phyloP scores from a whole-genome alignment of 495 filamentous ascomycete species.

The Podospora pseudopauciseta region DNA sequence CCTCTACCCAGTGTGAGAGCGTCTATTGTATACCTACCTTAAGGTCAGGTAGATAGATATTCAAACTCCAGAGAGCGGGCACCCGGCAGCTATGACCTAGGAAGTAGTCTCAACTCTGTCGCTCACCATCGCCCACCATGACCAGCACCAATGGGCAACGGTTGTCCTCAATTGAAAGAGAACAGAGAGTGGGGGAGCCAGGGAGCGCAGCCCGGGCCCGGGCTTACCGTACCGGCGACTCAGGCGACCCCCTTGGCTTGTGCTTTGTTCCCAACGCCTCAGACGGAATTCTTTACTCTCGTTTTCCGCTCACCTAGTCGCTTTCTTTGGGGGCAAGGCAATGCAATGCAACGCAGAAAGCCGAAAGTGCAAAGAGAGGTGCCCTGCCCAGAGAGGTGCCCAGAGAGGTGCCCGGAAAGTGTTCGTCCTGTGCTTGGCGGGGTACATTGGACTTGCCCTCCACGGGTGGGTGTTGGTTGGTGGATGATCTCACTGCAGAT shows the following conservation, averaged over 20 bases:
- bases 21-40: background rate
- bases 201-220: constrained; percentile 4
- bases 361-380: background rate
- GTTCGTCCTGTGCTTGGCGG: background rate
- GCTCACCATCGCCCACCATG: background rate
- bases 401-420: background rate
- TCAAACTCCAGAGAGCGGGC: background rate
- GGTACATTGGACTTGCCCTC: no score
- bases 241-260: background rate
- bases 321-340: background rate
- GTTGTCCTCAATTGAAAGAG: background rate
- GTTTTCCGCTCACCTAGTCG: background rate
- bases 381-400: no score
- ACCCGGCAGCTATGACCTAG: background rate
- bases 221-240: background rate
- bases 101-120: background rate
- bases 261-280: constrained; percentile 5
- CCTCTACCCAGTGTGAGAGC: background rate
- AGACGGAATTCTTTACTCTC: background rate
- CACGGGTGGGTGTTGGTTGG: no score
- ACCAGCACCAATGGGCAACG: background rate
- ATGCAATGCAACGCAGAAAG: background rate
- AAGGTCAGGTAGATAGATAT: background rate
- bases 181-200: background rate
- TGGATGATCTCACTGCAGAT: background rate